phyloP scores from a whole-genome alignment of 75 land plant genomes.

The Picea glauca region DNA sequence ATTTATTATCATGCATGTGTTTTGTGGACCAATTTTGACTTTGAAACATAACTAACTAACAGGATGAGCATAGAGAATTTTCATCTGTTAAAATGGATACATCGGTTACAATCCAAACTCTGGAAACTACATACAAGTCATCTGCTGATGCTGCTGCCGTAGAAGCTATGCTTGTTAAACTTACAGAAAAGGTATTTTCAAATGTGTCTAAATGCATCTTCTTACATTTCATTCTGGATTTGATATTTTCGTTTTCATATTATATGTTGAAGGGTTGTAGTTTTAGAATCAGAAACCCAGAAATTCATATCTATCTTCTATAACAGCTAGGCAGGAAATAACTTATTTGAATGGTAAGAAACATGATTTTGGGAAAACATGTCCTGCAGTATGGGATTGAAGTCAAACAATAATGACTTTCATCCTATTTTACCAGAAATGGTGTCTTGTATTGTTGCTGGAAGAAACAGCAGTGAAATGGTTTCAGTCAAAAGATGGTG shows the following conservation, averaged over 20 bases:
- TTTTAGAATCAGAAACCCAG: neutral
- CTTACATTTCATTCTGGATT: neutral
- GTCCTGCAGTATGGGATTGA: neutral
- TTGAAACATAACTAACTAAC: neutral
- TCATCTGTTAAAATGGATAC: conserved; percentile 20
- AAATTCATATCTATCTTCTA: neutral
- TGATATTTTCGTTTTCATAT: neutral
- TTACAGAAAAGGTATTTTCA: conserved; percentile 29
- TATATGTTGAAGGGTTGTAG: neutral
- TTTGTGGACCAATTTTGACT: neutral
- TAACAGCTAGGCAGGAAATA: neutral
- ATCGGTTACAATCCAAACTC: conserved; percentile 21
- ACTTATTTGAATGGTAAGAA: neutral
- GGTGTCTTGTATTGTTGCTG: too few species aligned
- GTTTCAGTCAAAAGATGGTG: too few species aligned
- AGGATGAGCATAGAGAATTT: conserved; percentile 16
- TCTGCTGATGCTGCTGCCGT: conserved; percentile 30
- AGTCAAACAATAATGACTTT: neutral
- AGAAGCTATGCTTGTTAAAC: conserved; percentile 25
- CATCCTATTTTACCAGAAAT: neutral
- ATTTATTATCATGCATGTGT: neutral
- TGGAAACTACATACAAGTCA: conserved; percentile 30
- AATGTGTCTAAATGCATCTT: neutral
- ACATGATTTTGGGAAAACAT: neutral
- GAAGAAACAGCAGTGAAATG: too few species aligned